Evolutionary conservation across 495 filamentous ascomycete species (phyloP).

Genomic region (Lineolata rhizophorae): DNA sequence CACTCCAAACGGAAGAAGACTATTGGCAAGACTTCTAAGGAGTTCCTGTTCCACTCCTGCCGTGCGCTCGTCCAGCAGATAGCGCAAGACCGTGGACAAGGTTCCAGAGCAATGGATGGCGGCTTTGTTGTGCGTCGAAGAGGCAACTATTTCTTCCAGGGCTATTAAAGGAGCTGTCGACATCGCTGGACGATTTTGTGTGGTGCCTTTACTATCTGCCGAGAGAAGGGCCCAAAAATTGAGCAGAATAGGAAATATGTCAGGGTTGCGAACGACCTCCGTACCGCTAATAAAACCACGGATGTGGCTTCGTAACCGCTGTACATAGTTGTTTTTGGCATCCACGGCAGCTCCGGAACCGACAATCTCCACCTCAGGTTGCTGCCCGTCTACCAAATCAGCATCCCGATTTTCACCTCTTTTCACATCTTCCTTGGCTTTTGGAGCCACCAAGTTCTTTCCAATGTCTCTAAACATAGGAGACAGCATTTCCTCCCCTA

Average conservation of each 20-base stretch:
- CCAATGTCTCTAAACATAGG: slow-evolving; percentile 12
- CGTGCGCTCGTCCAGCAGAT: slow-evolving; percentile 32
- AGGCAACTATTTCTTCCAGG: slow-evolving; percentile 25
- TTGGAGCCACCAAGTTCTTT: slow-evolving; percentile 1
- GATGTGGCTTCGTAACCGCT: neutral
- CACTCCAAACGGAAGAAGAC: slow-evolving; percentile 45
- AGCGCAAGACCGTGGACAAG: slow-evolving; percentile 45
- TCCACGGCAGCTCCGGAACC: no score
- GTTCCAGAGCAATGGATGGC: slow-evolving; percentile 60
- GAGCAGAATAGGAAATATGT: slow-evolving; percentile 39
- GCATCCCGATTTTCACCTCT: no score
- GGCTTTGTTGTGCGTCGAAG: slow-evolving; percentile 53
- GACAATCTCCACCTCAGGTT: no score
- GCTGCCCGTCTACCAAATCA: no score
- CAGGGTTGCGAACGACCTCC: slow-evolving; percentile 36
- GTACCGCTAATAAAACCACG: slow-evolving; percentile 14
- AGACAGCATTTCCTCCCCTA: slow-evolving; percentile 37
- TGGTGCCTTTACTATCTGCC: no score
- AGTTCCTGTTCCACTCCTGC: slow-evolving; percentile 27
- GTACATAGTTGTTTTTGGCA: no score
- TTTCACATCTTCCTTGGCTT: no score
- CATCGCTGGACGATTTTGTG: slow-evolving; percentile 15
- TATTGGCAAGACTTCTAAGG: slow-evolving; percentile 34
- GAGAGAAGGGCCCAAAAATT: slow-evolving; percentile 41
- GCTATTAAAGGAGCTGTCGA: slow-evolving; percentile 38